A percentile compares a stretch with the other conserved stretches of the same genome.
Evolutionary conservation across 2,329 filamentous ascomycete species (phyloP).

Genomic region (Alternaria gansuensis): DNA sequence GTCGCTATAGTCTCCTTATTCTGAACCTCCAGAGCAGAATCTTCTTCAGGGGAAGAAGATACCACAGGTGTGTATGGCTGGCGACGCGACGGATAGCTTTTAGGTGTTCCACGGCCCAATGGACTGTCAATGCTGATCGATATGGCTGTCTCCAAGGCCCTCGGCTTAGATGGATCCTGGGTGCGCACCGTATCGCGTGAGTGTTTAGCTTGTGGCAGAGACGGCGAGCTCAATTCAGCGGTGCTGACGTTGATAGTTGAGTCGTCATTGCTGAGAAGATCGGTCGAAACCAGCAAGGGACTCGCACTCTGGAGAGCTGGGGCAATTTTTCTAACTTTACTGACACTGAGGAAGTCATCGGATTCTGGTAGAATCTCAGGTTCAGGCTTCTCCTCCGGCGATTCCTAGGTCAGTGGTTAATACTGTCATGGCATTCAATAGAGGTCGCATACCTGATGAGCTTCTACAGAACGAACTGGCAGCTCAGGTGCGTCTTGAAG

Average conservation of each 20-base stretch:
- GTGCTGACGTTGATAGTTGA: background rate
- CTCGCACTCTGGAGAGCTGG: constrained; percentile 3
- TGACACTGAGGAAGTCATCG: background rate
- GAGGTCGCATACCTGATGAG: background rate
- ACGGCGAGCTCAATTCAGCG: background rate
- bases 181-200: background rate
- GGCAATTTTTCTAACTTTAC: constrained; percentile 5
- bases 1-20: background rate
- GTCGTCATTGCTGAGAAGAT: background rate
- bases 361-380: background rate
- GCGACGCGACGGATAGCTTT: background rate
- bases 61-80: background rate
- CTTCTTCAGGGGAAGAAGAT: background rate
- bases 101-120: background rate
- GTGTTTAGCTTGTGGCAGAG: background rate
- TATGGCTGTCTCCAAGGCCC: constrained; percentile 1
- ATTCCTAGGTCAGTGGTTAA: constrained; percentile 1
- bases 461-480: background rate
- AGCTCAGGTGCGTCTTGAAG: background rate
- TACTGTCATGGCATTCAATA: background rate
- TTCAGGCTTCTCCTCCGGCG: background rate
- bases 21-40: background rate
- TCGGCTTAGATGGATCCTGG: constrained; percentile 5
- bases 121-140: background rate
- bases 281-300: background rate